These are phyloP conservation scores for Neoscytalidium dimidiatum DNA, from an alignment of 2,329 filamentous ascomycete genomes.

Conservation along the genomic window DNA sequence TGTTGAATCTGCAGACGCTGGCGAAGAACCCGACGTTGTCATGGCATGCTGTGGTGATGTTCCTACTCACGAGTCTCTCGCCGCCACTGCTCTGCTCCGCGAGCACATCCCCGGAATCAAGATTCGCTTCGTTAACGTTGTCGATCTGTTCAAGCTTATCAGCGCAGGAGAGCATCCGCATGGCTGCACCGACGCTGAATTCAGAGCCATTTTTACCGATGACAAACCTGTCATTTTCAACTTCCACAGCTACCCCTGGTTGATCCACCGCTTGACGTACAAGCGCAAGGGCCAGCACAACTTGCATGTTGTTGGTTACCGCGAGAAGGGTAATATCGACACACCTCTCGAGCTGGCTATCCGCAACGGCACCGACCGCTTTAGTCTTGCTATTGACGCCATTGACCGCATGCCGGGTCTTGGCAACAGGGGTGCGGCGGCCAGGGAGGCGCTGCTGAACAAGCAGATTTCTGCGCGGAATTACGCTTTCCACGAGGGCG, in stretches of 20 bases:
- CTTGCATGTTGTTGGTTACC: conserved; percentile 76
- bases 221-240: conserved; percentile 78
- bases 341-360: conserved; percentile 78
- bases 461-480: conserved; percentile 64
- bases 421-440: conserved; percentile 63
- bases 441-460: conserved; percentile 65
- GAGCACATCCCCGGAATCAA: conserved; percentile 70
- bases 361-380: conserved; percentile 75
- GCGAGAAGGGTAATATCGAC: conserved; percentile 83
- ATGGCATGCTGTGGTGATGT: conserved; percentile 78
- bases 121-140: conserved; percentile 76
- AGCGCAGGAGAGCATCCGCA: conserved; percentile 70
- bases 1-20: conserved; percentile 53
- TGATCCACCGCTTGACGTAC: conserved; percentile 76
- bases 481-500: conserved; percentile 66
- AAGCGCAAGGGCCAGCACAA: conserved; percentile 69
- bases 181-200: conserved; percentile 67
- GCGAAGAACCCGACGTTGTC: conserved; percentile 69
- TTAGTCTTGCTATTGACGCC: conserved; percentile 74
- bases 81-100: conserved; percentile 73
- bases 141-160: conserved; percentile 80
- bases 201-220: conserved; percentile 69
- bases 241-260: conserved; percentile 82
- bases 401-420: conserved; percentile 67
- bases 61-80: conserved; percentile 71